Base-by-base conservation (phyloP, 2,329 filamentous ascomycete species). In the Davidsoniella neocaledoniae region DNA sequence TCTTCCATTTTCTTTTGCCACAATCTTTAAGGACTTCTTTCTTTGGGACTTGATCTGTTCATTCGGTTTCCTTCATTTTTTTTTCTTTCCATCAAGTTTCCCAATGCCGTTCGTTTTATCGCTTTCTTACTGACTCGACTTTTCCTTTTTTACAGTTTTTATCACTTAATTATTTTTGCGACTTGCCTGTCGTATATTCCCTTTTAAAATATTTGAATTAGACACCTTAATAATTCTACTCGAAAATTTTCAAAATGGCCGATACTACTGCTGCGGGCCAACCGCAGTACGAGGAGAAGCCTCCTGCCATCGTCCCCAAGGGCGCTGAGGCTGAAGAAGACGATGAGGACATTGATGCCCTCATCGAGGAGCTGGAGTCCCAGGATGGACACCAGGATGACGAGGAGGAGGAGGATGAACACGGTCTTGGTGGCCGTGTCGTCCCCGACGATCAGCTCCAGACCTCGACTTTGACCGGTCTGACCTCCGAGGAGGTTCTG, bases 331-430 rank as follows among this genome's bases (percentile, higher is more conserved):
- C 74, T 26, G 79, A 80, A 5, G 81, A 85, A 45, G 81, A 87
- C 19, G 82, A 84, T 43, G 83, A 86, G 68, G 82, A 90, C 63
- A 86, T 94, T 57, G 84, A 93, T 61, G 78, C 80, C 60, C 73
- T 94, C 60, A 93, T 94, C 57, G 83, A 87, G 64, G 86, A 91
- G 59, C 80, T 93, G 57, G 83, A 91, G 68, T 86, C 81, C 40
- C 72, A 86, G 58, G 85, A 91, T 64, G 84, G 81, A 50, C 77
- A 79, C 57, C 72, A 74, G 49, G 69, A 72, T 16, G 70, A 80
- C 23, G 77, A 82, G 25, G 77, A 78, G 40, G 78, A 82, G 52
- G 78, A 68, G 50, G 67, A 67, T 53, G 63, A 65, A 55, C 55
- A 57, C 54, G 67, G 65, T 33, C 64, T 68, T 26, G 69, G 71